Conservation (phyloP, 768 basidiomycete species). For the Multifurca ochricompacta region DNA sequence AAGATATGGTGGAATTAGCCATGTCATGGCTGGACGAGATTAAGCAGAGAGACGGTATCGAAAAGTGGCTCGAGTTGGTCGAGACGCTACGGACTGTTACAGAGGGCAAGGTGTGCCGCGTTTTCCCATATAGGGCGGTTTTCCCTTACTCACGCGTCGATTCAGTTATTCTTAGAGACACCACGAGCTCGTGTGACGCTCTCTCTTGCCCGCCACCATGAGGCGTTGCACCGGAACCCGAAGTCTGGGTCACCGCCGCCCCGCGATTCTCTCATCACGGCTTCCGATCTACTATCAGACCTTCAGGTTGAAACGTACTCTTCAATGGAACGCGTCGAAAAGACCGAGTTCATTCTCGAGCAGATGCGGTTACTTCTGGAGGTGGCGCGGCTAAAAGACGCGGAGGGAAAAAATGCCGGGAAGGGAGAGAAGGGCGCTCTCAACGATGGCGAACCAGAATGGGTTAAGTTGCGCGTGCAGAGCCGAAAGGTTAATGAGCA, state of each 20-base stretch:
- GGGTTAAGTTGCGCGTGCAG: constrained; percentile 88
- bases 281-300: constrained; percentile 88
- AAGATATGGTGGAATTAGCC: constrained; percentile 83
- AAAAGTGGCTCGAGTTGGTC: constrained; percentile 79
- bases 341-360: constrained; percentile 96
- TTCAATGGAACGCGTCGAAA: constrained; percentile 95
- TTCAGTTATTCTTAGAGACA: constrained; percentile 91
- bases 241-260: constrained; percentile 31
- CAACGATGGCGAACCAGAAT: constrained; percentile 77
- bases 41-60: constrained; percentile 54
- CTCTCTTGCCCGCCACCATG: constrained; percentile 77
- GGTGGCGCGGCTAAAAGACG: constrained; percentile 70
- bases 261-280: constrained; percentile 64
- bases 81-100: constrained; percentile 87
- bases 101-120: constrained; percentile 81
- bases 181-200: constrained; percentile 92
- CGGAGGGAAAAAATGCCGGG: constrained; percentile 48
- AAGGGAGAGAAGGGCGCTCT: constrained; percentile 44
- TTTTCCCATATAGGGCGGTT: background rate
- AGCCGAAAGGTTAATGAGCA: constrained; percentile 90
- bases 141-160: background rate
- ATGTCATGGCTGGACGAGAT: constrained; percentile 79
- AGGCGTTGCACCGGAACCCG: constrained; percentile 48
- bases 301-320: constrained; percentile 99
- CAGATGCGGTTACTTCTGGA: constrained; percentile 89